Percentiles rank a stretch among this genome's conserved stretches.
Evolutionary conservation across 2,329 filamentous ascomycete species (phyloP).

Genomic region (Exserohilum rostratum): DNA sequence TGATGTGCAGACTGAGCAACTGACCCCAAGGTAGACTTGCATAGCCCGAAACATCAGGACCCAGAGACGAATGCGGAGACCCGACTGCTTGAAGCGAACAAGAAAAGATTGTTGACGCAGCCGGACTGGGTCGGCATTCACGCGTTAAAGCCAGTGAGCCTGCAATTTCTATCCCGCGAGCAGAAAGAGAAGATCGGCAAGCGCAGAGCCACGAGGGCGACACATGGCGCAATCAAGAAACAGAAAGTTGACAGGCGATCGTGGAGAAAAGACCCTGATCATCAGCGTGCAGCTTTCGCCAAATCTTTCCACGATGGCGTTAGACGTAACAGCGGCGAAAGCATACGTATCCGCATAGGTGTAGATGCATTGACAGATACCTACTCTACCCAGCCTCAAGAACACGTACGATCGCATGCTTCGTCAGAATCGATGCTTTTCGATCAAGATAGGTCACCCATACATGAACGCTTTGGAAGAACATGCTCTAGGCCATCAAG

Average conservation of each 20-base stretch:
- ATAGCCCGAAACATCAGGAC: constrained; percentile 11
- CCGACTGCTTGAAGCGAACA: constrained; percentile 35
- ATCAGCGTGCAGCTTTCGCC: constrained; percentile 2
- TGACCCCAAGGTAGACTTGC: constrained; percentile 1
- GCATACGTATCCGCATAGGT: constrained; percentile 46
- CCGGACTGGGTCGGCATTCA: constrained; percentile 45
- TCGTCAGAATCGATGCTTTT: constrained; percentile 48
- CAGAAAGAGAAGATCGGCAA: constrained; percentile 43
- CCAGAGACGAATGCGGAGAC: constrained; percentile 20
- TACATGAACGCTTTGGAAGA: constrained; percentile 8
- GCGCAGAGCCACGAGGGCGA: constrained; percentile 33
- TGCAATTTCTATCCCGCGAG: constrained; percentile 32
- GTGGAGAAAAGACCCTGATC: not conserved
- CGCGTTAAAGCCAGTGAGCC: constrained; percentile 35
- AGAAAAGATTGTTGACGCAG: constrained; percentile 36
- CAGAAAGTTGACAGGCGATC: not conserved
- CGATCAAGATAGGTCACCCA: constrained; percentile 31
- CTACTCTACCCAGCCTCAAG: constrained; percentile 19
- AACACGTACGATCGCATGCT: constrained; percentile 15
- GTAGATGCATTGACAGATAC: constrained; percentile 41
- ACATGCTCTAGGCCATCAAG: constrained; percentile 2
- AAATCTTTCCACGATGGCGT: constrained; percentile 18
- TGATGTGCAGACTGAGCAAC: constrained; percentile 1
- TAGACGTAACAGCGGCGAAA: constrained; percentile 17
- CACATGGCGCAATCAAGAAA: constrained; percentile 3